A percentile compares a stretch with the other conserved stretches of the same genome.
Evolutionary conservation across 2,329 filamentous ascomycete species (phyloP).

Genomic region (Pseudodiploospora longispora): DNA sequence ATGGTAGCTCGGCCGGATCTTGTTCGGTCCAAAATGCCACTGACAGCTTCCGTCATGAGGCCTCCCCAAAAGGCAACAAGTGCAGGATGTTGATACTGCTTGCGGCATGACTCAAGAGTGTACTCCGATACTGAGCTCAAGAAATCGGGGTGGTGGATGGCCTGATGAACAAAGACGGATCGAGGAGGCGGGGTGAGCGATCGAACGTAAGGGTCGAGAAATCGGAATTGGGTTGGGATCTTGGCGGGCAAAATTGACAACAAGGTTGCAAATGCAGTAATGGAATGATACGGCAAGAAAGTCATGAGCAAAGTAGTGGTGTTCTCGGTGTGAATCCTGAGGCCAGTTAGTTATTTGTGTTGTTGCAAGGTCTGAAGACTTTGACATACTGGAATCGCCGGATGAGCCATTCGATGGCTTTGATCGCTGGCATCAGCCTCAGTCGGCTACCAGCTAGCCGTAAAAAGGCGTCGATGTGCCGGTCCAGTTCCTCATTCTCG

Average conservation of each 20-base stretch:
- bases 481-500: slow-evolving; percentile 77
- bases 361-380: not conserved
- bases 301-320: slow-evolving; percentile 69
- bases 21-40: slow-evolving; percentile 69
- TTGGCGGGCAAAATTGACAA: slow-evolving; percentile 77
- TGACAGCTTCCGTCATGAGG: slow-evolving; percentile 75
- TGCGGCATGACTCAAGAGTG: slow-evolving; percentile 64
- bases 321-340: slow-evolving; percentile 85
- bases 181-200: slow-evolving; percentile 70
- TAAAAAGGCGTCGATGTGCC: slow-evolving; percentile 72
- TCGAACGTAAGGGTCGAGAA: slow-evolving; percentile 78
- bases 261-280: slow-evolving; percentile 75
- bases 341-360: slow-evolving; percentile 3
- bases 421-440: slow-evolving; percentile 78
- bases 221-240: slow-evolving; percentile 69
- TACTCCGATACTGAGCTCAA: slow-evolving; percentile 71
- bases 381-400: slow-evolving; percentile 69
- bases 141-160: slow-evolving; percentile 69
- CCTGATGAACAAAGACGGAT: slow-evolving; percentile 74
- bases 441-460: slow-evolving; percentile 68
- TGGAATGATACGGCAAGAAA: slow-evolving; percentile 87
- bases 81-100: slow-evolving; percentile 65
- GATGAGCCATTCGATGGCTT: slow-evolving; percentile 91
- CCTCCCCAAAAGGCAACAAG: slow-evolving; percentile 88
- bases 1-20: slow-evolving; percentile 68